A percentile compares a stretch with the other conserved stretches of the same genome.
Evolutionary conservation across 2,329 filamentous ascomycete species (phyloP).

Genomic region (Penicillium sp.): DNA sequence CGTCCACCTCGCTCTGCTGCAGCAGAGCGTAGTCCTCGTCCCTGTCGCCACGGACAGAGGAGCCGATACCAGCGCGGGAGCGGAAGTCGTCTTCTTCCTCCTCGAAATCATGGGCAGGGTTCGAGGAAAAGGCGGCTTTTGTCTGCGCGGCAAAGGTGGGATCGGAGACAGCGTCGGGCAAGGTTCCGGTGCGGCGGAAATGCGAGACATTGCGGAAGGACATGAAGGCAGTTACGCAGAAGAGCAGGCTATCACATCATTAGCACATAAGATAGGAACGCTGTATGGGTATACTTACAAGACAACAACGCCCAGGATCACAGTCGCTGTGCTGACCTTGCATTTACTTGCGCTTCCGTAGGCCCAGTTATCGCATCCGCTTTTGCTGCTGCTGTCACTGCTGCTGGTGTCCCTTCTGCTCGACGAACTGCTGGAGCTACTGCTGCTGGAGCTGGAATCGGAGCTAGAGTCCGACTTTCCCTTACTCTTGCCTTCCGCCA

Average conservation of each 20-base stretch:
- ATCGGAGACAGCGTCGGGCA: conserved; percentile 41
- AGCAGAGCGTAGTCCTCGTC: conserved; percentile 47
- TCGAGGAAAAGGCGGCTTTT: conserved; percentile 42
- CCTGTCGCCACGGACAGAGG: conserved; percentile 34
- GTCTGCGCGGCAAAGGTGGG: conserved; percentile 44
- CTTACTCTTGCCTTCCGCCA: conserved; percentile 46
- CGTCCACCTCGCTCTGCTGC: conserved; percentile 40
- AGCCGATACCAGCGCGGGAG: conserved; percentile 35
- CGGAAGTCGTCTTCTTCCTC: conserved; percentile 41
- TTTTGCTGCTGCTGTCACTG: conserved; percentile 13
- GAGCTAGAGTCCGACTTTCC: conserved; percentile 32
- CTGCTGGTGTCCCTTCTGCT: too few species aligned
- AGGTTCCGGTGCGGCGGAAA: conserved; percentile 49
- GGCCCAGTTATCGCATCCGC: conserved; percentile 34
- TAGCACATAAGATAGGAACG: too few species aligned
- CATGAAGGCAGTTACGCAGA: conserved; percentile 45
- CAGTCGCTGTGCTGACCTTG: conserved; percentile 47
- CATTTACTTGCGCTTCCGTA: conserved; percentile 50
- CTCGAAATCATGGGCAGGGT: conserved; percentile 39
- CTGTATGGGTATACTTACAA: conserved; percentile 42
- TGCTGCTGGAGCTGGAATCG: conserved; percentile 27
- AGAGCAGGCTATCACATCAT: conserved; percentile 45
- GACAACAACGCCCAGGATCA: conserved; percentile 50
- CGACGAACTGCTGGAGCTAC: conserved; percentile 31
- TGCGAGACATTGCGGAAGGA: conserved; percentile 49